These are phyloP conservation scores for Orbilia javanica DNA, from an alignment of 2,329 filamentous ascomycete genomes.

Conservation along the genomic window DNA sequence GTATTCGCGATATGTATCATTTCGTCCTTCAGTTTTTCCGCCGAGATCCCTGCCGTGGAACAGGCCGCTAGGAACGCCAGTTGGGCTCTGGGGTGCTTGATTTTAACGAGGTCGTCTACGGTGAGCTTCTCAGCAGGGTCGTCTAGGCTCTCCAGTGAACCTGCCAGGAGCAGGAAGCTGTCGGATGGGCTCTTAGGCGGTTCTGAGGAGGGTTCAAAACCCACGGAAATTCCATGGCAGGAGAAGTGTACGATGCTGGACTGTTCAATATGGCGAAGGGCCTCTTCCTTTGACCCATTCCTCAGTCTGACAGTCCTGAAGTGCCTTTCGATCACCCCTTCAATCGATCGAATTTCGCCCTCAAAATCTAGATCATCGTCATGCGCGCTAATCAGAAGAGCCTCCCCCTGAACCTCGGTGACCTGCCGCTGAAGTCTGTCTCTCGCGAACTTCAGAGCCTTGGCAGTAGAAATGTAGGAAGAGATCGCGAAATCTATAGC, in stretches of 20 bases:
- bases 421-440: neutral
- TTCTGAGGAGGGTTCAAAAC: neutral
- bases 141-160: neutral
- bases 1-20: slow-evolving; percentile 64
- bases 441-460: slow-evolving; percentile 26
- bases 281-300: neutral
- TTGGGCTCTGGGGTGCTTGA: slow-evolving; percentile 44
- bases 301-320: neutral
- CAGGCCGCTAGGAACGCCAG: slow-evolving; percentile 66
- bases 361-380: slow-evolving; percentile 18
- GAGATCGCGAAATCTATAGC: slow-evolving; percentile 34
- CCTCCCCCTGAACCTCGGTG: neutral
- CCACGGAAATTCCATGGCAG: neutral
- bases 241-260: slow-evolving; percentile 24
- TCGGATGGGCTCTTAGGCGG: slow-evolving; percentile 22
- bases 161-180: slow-evolving; percentile 10
- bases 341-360: neutral
- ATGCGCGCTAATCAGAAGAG: neutral
- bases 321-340: neutral
- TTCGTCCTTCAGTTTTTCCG: slow-evolving; percentile 62
- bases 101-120: slow-evolving; percentile 4
- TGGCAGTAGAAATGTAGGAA: slow-evolving; percentile 23
- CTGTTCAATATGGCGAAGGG: neutral
- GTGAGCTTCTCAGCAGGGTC: slow-evolving; percentile 13
- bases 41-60: slow-evolving; percentile 63